Percentiles rank a stretch among this genome's conserved stretches.
Evolutionary conservation across 768 basidiomycete genomes (phyloP).

Genomic region (Pisolithus orientalis): DNA sequence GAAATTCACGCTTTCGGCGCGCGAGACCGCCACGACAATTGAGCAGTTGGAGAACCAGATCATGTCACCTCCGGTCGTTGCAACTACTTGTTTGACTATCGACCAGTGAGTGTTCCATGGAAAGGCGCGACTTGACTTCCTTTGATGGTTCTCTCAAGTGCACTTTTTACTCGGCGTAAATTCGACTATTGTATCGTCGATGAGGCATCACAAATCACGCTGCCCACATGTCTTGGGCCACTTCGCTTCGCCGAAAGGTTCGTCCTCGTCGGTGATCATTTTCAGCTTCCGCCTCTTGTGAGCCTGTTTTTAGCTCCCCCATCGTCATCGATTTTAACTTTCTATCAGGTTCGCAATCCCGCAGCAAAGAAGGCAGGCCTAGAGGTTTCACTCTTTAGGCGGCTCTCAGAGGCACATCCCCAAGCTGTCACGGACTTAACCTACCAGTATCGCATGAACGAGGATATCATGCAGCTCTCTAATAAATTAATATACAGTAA

Average conservation of each 20-base stretch:
- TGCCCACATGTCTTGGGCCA: slow-evolving; percentile 93
- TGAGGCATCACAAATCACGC: slow-evolving; percentile 95
- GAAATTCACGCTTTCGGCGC: slow-evolving; percentile 59
- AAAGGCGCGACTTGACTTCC: slow-evolving; percentile 4
- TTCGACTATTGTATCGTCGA: slow-evolving; percentile 99
- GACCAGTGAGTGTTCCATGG: slow-evolving; percentile 66
- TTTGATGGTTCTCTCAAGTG: slow-evolving; percentile 37
- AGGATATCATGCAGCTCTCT: slow-evolving; percentile 88
- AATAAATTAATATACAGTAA: slow-evolving; percentile 83
- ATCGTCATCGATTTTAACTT: background rate
- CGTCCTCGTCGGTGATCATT: slow-evolving; percentile 95
- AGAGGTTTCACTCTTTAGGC: slow-evolving; percentile 85
- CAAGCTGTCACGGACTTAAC: slow-evolving; percentile 79
- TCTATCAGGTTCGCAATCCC: slow-evolving; percentile 68
- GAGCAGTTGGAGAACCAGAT: slow-evolving; percentile 78
- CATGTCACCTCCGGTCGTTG: slow-evolving; percentile 88
- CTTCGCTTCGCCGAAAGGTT: slow-evolving; percentile 86
- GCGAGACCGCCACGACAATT: slow-evolving; percentile 55
- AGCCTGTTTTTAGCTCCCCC: slow-evolving; percentile 10
- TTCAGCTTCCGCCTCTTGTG: slow-evolving; percentile 93
- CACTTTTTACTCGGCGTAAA: slow-evolving; percentile 73
- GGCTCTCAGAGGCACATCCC: slow-evolving; percentile 83
- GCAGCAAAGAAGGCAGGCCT: slow-evolving; percentile 80
- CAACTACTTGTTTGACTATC: slow-evolving; percentile 89
- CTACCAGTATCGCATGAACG: slow-evolving; percentile 95